Conservation (phyloP, 768 basidiomycete species). For the Lactarius psammicola region DNA sequence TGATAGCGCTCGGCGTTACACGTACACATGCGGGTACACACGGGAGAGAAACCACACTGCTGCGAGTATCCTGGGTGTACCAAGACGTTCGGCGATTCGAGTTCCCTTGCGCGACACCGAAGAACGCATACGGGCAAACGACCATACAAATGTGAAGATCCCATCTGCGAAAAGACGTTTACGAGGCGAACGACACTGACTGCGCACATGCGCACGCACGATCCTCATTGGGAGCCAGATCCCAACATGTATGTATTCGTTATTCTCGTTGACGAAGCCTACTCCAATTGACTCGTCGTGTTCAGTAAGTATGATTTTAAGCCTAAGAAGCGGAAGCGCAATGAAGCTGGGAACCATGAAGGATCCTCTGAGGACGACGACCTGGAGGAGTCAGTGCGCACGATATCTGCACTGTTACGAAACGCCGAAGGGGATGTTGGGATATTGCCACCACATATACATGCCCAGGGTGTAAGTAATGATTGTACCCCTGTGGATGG, state of each 20-base stretch:
- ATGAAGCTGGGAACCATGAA: constrained; percentile 43
- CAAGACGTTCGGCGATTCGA: constrained; percentile 89
- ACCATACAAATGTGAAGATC: constrained; percentile 82
- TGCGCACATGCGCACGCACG: constrained; percentile 85
- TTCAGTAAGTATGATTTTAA: constrained; percentile 79
- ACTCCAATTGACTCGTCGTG: constrained; percentile 12
- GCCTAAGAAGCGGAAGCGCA: constrained; percentile 54
- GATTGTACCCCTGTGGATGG: constrained; percentile 8
- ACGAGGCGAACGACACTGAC: constrained; percentile 82
- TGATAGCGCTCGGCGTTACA: constrained; percentile 81
- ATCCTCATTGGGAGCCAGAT: constrained; percentile 82
- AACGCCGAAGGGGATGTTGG: constrained; percentile 40
- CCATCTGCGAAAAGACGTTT: constrained; percentile 83
- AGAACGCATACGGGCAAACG: constrained; percentile 86
- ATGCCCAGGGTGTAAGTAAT: constrained; percentile 21
- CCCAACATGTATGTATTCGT: constrained; percentile 63
- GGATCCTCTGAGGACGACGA: constrained; percentile 49
- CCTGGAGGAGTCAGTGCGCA: constrained; percentile 69
- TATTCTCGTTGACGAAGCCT: constrained; percentile 7
- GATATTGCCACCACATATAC: constrained; percentile 18
- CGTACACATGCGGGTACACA: constrained; percentile 86
- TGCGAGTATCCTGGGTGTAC: constrained; percentile 88
- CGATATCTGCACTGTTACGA: constrained; percentile 65
- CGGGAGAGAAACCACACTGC: constrained; percentile 88
- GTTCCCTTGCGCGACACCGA: constrained; percentile 87